Base-by-base conservation (phyloP, 2,329 filamentous ascomycete species). In the Ascochyta lentis region DNA sequence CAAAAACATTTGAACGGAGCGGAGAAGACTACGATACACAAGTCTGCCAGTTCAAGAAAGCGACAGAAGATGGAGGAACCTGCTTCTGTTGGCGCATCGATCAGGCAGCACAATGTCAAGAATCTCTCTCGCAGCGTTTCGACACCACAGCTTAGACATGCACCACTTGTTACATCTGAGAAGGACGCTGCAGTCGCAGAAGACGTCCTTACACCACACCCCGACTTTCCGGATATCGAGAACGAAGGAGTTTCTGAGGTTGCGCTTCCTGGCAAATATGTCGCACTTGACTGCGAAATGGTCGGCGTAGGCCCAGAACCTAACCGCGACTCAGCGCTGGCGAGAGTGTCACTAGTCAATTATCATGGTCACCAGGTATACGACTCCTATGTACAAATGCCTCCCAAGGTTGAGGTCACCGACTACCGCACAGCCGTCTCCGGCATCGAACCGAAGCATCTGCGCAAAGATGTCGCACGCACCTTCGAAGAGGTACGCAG, bases 261-360 rank as follows among this genome's bases (percentile, higher is more conserved):
- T 6, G 78, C 89, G 33, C 85, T 92, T 49, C 79, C 93, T 19
- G 95, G 94, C 47, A 96, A 95, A 81, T 99, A 96, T 74, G 79
- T 99, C 38, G 90, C 91, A 19, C 86, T 99, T 42, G 95, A 99
- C 79, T 99, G 95, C 76, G 95, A 99, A 78, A 99, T 99, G 95
- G 95, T 99, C 24, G 95, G 94, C 43, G 86, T 96, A 12, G 90
- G 89, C 0, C 76, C 85, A 6, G 74, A 78, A 35, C 79, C 85
- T 3, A 86, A 86, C 46, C 82, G 88, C 61, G 84, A 87, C 70
- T 92, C 91, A 33, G 87, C 87, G 0, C 84, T 99, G 40, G 95
- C 95, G 1, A 86, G 95, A 42, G 91, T 94, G 51, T 96, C 91
- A 70, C 80, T 96, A 15, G 93, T 97, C 64, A 96, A 98, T 76